These are phyloP conservation scores for Stemphylium lycopersici DNA, from an alignment of 2,329 filamentous ascomycete species.

Conservation along the genomic window DNA sequence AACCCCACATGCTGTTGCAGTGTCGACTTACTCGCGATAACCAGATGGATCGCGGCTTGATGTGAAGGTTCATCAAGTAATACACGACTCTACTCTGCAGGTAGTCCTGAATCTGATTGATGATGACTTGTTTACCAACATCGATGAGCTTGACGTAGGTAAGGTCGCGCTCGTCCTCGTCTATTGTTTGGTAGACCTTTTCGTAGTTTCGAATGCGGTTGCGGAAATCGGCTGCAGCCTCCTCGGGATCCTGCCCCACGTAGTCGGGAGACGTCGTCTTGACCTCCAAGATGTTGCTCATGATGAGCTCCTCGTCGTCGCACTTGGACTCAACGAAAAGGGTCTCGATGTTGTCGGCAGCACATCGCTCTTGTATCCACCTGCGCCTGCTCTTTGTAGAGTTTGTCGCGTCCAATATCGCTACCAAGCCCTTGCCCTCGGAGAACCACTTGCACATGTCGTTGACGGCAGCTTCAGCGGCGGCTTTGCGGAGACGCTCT, in stretches of 20 bases:
- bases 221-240: slow-evolving; percentile 88
- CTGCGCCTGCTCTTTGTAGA: slow-evolving; percentile 86
- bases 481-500: slow-evolving; percentile 83
- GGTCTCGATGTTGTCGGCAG: slow-evolving; percentile 79
- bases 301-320: slow-evolving; percentile 93
- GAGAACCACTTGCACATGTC: slow-evolving; percentile 97
- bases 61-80: slow-evolving; percentile 98
- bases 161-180: slow-evolving; percentile 83
- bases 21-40: slow-evolving; percentile 76
- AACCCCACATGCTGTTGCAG: not conserved
- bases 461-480: slow-evolving; percentile 86
- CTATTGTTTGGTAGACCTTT: slow-evolving; percentile 92
- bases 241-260: slow-evolving; percentile 88
- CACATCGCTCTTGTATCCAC: slow-evolving; percentile 87
- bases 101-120: slow-evolving; percentile 97
- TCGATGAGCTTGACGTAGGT: slow-evolving; percentile 98
- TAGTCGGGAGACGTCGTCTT: slow-evolving; percentile 98
- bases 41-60: slow-evolving; percentile 96
- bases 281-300: slow-evolving; percentile 97
- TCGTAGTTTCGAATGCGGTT: slow-evolving; percentile 97
- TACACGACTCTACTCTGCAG: slow-evolving; percentile 96
- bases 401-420: slow-evolving; percentile 95
- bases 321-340: slow-evolving; percentile 97
- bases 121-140: slow-evolving; percentile 93
- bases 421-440: slow-evolving; percentile 77